Evolutionary conservation across 176 grass and related monocot species (phyloP).

Genomic region (Ananas comosus): DNA sequence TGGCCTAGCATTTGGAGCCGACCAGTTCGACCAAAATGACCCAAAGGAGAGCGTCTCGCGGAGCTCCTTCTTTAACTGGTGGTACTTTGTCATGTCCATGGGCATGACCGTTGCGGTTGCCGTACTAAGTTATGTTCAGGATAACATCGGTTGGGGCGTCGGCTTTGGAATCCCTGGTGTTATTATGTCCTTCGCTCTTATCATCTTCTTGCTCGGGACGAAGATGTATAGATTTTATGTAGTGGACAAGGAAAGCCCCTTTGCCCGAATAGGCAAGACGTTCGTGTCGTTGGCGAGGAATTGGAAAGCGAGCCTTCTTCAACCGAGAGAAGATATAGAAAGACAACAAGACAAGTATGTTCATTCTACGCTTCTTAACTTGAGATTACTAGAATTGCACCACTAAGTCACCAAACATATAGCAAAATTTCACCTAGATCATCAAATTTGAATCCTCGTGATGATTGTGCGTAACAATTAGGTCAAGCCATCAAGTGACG

Average conservation of each 20-base stretch:
- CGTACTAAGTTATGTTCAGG: slow-evolving; percentile 45
- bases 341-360: not conserved
- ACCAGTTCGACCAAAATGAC: slow-evolving; percentile 3
- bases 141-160: slow-evolving; percentile 35
- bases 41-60: slow-evolving; percentile 23
- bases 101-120: slow-evolving; percentile 22
- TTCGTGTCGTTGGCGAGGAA: slow-evolving; percentile 5
- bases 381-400: too few species aligned
- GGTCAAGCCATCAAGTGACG: too few species aligned
- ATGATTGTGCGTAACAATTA: too few species aligned
- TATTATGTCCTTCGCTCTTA: slow-evolving; percentile 31
- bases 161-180: slow-evolving; percentile 47
- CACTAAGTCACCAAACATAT: too few species aligned
- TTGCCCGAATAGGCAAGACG: slow-evolving; percentile 20
- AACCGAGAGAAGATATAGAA: slow-evolving; percentile 6
- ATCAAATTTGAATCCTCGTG: too few species aligned
- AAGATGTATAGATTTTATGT: slow-evolving; percentile 36
- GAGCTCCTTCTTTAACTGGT: slow-evolving; percentile 64
- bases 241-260: not conserved
- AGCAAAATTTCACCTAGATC: too few species aligned
- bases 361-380: not conserved
- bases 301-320: not conserved
- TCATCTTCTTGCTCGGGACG: slow-evolving; percentile 35
- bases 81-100: slow-evolving; percentile 36
- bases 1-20: not conserved